Evolutionary conservation across 1,284 basidiomycete genomes (phyloP).

Genomic region (Tetrapyrgos nigripes): DNA sequence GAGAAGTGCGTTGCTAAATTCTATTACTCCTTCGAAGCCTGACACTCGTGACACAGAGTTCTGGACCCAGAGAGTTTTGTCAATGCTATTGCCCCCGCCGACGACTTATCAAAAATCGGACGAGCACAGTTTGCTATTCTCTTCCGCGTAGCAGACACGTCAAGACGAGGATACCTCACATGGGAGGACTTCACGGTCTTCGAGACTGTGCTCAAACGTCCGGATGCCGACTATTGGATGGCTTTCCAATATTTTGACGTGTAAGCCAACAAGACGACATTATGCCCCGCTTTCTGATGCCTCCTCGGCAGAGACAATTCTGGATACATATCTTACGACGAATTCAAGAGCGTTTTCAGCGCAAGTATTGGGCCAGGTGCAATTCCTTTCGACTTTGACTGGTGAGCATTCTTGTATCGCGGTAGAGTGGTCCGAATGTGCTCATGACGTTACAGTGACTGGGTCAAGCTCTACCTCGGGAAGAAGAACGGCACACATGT

Average conservation of each 20-base stretch:
- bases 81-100: constrained; percentile 88
- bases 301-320: constrained; percentile 71
- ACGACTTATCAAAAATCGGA: constrained; percentile 84
- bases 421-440: constrained; percentile 8
- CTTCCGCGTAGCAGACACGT: constrained; percentile 89
- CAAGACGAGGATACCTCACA: constrained; percentile 80
- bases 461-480: constrained; percentile 94
- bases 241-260: constrained; percentile 97
- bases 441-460: constrained; percentile 62
- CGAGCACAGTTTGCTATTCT: constrained; percentile 87
- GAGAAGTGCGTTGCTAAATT: constrained; percentile 71
- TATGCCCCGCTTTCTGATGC: constrained; percentile 1
- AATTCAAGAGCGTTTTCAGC: constrained; percentile 91
- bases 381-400: constrained; percentile 95
- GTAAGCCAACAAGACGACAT: constrained; percentile 51
- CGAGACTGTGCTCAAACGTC: constrained; percentile 87
- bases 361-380: constrained; percentile 81
- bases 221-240: constrained; percentile 95
- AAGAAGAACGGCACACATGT: constrained; percentile 90
- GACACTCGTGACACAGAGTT: constrained; percentile 55
- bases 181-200: constrained; percentile 97
- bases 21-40: neutral
- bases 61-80: constrained; percentile 87
- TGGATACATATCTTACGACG: constrained; percentile 89
- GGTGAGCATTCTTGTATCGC: constrained; percentile 49